Conservation (phyloP, 495 filamentous ascomycete species). For the Cercophora samala region DNA sequence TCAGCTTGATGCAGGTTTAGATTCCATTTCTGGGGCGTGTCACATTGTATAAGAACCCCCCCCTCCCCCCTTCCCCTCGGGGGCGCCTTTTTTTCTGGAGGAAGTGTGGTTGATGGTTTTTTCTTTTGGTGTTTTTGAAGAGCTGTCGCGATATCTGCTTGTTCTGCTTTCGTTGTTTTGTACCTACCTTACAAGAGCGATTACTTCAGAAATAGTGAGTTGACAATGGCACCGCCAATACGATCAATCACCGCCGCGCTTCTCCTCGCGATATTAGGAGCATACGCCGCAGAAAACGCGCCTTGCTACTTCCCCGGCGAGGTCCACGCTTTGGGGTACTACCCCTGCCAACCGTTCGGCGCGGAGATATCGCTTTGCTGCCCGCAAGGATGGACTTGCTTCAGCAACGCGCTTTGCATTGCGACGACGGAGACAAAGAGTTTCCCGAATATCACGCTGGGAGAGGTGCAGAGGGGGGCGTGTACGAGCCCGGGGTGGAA, state of each 20-base stretch:
- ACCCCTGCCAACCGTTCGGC: slow-evolving; percentile 26
- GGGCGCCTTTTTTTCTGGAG: too few relatives aligned
- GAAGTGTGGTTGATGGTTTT: too few relatives aligned
- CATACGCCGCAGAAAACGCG: slow-evolving; percentile 11
- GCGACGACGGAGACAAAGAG: slow-evolving; percentile 27
- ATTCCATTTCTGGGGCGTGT: too few relatives aligned
- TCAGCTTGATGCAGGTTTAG: too few relatives aligned
- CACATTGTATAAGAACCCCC: too few relatives aligned
- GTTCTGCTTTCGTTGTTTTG: too few relatives aligned
- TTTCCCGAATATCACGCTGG: slow-evolving; percentile 25
- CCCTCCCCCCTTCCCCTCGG: too few relatives aligned
- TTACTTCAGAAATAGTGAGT: not conserved
- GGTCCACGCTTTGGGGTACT: slow-evolving; percentile 23
- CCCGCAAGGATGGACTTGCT: slow-evolving; percentile 37
- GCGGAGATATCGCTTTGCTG: slow-evolving; percentile 29
- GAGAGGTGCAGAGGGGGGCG: slow-evolving; percentile 26
- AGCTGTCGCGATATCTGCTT: too few relatives aligned
- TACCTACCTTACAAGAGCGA: not conserved
- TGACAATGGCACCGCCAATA: not conserved
- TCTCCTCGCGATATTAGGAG: not conserved
- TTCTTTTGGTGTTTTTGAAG: too few relatives aligned
- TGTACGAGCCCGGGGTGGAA: slow-evolving; percentile 36
- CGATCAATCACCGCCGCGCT: not conserved
- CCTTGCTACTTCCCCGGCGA: slow-evolving; percentile 35
- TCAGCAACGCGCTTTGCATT: slow-evolving; percentile 34